These are phyloP conservation scores for Sicyos edulis DNA, from an alignment of 306 rosid genomes.

Conservation along the genomic window DNA sequence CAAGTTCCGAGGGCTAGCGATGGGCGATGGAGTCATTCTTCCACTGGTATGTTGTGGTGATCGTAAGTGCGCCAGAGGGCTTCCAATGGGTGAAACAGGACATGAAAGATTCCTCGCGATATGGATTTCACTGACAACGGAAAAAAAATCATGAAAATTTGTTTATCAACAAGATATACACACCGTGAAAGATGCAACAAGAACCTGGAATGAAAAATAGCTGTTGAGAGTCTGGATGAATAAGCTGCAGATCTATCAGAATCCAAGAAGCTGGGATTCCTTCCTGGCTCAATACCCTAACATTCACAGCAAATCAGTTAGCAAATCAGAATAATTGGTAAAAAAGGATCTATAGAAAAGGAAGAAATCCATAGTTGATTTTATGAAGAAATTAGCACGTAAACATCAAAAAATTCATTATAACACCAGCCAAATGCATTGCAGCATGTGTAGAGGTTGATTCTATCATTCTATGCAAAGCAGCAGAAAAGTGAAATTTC, in stretches of 20 bases:
- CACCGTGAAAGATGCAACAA: slow-evolving; percentile 5
- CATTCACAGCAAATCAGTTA: slow-evolving; percentile 19
- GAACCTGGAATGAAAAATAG: slow-evolving; percentile 49
- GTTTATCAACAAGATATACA: not conserved
- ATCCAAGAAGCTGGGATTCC: slow-evolving; percentile 38
- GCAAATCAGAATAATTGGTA: slow-evolving; percentile 19
- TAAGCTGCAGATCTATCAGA: slow-evolving; percentile 36
- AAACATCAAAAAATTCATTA: not conserved
- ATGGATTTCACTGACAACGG: slow-evolving; percentile 28
- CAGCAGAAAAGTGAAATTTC: not conserved
- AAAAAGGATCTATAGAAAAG: slow-evolving; percentile 1
- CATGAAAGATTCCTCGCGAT: slow-evolving; percentile 32
- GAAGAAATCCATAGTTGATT: not conserved
- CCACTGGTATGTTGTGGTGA: slow-evolving; percentile 40
- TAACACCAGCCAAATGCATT: not conserved
- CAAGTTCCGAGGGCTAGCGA: slow-evolving; percentile 35
- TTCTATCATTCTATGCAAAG: not conserved
- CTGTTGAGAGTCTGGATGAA: slow-evolving; percentile 42
- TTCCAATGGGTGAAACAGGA: slow-evolving; percentile 39
- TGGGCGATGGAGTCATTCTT: slow-evolving; percentile 43
- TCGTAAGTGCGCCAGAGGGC: slow-evolving; percentile 32
- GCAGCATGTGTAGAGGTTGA: not conserved
- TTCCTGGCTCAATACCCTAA: slow-evolving; percentile 46
- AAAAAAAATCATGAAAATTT: not conserved
- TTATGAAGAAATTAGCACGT: not conserved